Conservation (phyloP, 2,329 filamentous ascomycete species). For the Paradendryphiella salina region DNA sequence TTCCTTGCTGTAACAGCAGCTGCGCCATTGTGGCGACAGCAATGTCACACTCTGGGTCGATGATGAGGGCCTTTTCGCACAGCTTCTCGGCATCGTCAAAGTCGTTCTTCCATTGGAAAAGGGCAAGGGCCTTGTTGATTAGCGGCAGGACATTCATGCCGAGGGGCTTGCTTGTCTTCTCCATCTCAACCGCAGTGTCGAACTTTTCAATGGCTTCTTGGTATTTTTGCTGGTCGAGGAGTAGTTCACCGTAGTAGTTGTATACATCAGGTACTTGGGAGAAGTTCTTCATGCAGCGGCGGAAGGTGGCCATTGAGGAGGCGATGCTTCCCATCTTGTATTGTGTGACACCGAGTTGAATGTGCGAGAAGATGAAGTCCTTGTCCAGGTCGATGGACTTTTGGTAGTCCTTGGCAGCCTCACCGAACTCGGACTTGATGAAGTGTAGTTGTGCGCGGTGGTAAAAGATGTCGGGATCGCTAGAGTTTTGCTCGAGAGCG, state of each 20-base stretch:
- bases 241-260: slow-evolving; percentile 98
- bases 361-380: slow-evolving; percentile 98
- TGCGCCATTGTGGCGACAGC: slow-evolving; percentile 99
- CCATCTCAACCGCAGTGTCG: slow-evolving; percentile 97
- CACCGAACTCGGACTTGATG: slow-evolving; percentile 89
- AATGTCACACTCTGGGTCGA: slow-evolving; percentile 98
- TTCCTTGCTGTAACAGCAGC: slow-evolving; percentile 94
- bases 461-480: slow-evolving; percentile 97
- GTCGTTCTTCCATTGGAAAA: slow-evolving; percentile 99
- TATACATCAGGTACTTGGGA: slow-evolving; percentile 95
- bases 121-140: slow-evolving; percentile 95
- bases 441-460: slow-evolving; percentile 98
- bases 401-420: slow-evolving; percentile 97
- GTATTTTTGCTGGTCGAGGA: slow-evolving; percentile 95
- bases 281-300: slow-evolving; percentile 97
- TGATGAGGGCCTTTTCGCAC: slow-evolving; percentile 95
- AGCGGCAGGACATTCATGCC: slow-evolving; percentile 97
- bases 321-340: slow-evolving; percentile 99
- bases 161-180: slow-evolving; percentile 89
- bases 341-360: slow-evolving; percentile 97
- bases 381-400: slow-evolving; percentile 97
- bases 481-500: slow-evolving; percentile 79
- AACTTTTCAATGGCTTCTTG: slow-evolving; percentile 97
- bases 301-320: slow-evolving; percentile 97
- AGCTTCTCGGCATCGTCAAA: slow-evolving; percentile 93